Conservation (phyloP, 441 rosid species). For the Populus trichocarpa region DNA sequence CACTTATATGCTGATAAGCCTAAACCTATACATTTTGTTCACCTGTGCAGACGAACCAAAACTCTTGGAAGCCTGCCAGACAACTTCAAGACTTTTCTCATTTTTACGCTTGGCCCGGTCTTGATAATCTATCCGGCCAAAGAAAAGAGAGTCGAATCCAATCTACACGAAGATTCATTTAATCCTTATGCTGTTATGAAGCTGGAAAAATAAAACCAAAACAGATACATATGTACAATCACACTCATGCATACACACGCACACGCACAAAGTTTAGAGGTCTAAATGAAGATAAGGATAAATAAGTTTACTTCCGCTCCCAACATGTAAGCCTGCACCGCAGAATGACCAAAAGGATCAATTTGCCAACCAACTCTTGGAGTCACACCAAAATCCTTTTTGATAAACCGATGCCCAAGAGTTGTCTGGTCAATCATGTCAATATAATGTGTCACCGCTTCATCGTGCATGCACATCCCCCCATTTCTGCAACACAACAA, state of each 20-base stretch:
- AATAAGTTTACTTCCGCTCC: slow-evolving; percentile 74
- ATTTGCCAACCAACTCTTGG: slow-evolving; percentile 99
- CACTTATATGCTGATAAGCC: slow-evolving; percentile 6
- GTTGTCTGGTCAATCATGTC: slow-evolving; percentile 99
- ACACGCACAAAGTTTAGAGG: background rate
- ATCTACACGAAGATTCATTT: slow-evolving; percentile 42
- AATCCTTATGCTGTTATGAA: slow-evolving; percentile 16
- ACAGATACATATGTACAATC: background rate
- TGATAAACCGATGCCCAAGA: slow-evolving; percentile 84
- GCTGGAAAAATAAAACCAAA: slow-evolving; percentile 3
- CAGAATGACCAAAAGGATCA: slow-evolving; percentile 99
- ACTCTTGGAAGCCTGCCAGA: slow-evolving; percentile 95
- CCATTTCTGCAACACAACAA: slow-evolving; percentile 67
- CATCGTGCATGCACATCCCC: slow-evolving; percentile 99
- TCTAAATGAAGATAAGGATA: slow-evolving; percentile 10
- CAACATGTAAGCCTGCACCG: slow-evolving; percentile 94
- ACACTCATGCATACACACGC: background rate
- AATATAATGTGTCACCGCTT: slow-evolving; percentile 89
- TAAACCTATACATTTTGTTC: slow-evolving; percentile 9
- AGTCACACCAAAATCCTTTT: slow-evolving; percentile 76
- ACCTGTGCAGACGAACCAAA: slow-evolving; percentile 93
- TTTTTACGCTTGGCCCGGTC: slow-evolving; percentile 78
- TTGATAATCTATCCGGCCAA: slow-evolving; percentile 97
- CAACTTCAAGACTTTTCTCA: slow-evolving; percentile 95
- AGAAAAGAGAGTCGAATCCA: slow-evolving; percentile 95